Evolutionary conservation across 2,329 filamentous ascomycete species (phyloP), one percentile per base, ranked within the genome.

Genomic region (Penicillium griseofulvum): DNA sequence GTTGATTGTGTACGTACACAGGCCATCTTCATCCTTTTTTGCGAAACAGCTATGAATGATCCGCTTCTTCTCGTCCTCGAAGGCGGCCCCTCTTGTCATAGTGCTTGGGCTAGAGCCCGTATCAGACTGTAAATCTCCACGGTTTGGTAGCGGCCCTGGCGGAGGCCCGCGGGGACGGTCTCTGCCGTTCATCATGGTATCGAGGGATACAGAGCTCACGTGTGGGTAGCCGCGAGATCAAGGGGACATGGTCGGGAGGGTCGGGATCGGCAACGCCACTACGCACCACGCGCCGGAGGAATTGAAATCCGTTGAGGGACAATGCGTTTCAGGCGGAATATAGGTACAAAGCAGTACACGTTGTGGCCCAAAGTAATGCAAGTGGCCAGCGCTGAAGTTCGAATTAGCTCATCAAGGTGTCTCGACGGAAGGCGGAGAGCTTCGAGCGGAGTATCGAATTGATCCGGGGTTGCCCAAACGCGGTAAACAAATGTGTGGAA

Each of bases 41-140:
- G 80, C 84, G 79, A 97, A 99, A 78, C 92, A 97, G 75, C 90
- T 96, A 60, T 96, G 89, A 62, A 96, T 88, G 68, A 99, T 97
- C 71, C 94, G 86, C 72, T 85, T 83, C 81, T 97, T 96, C 81
- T 99, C 94, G 70, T 97, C 91, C 74, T 99, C 94, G 73, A 97
- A 99, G 67, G 86, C 85, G 78, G 96, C 91, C 52, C 93, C 93
- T 69, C 76, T 74, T 45, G 73, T 74, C 69, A 71, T 69, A 28
- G 66, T 59, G 22, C 59, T 60, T 50, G 73, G 67, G 42, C 65
- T 68, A n/a, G 68, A 65, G 39, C 67, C 72, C 65, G 69, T 67
- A 57, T 49, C 51, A n/a, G 51, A 42, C 19, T 71, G 73, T 56
- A 62, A 34, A 52, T 75, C 73, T 42, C 59, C 65, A 51, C 70